These are phyloP conservation scores for Setaria italica DNA, from an alignment of 202 grass and related monocot species.

Conservation along the genomic window DNA sequence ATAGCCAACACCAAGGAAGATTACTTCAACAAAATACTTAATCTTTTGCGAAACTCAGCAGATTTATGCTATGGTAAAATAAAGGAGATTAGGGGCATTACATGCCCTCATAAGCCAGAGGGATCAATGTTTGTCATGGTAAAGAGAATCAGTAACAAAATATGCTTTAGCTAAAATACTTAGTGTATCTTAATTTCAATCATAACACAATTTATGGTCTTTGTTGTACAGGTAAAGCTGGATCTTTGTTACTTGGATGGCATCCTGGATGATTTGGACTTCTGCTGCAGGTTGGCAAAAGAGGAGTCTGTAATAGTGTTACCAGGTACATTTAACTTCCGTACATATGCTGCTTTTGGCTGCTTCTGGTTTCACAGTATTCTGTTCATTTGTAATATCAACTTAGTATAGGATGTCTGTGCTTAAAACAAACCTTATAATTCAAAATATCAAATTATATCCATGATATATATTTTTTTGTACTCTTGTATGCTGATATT, in stretches of 20 bases:
- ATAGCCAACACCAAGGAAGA: constrained; percentile 66
- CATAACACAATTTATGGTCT: constrained; percentile 1
- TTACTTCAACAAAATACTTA: constrained; percentile 65
- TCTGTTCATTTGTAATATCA: neutral
- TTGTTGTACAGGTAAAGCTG: constrained; percentile 53
- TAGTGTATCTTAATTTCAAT: neutral
- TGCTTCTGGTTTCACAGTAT: neutral
- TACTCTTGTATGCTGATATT: neutral
- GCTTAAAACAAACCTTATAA: neutral
- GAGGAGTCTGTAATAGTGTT: constrained; percentile 60
- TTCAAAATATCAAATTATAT: neutral
- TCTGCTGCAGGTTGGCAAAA: constrained; percentile 62
- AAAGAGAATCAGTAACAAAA: neutral
- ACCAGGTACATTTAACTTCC: constrained; percentile 47
- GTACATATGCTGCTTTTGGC: neutral
- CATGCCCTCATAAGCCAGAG: constrained; percentile 69
- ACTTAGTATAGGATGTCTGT: neutral
- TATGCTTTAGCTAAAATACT: constrained; percentile 6
- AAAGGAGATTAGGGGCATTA: constrained; percentile 61
- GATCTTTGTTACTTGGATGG: constrained; percentile 51
- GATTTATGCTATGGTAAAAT: constrained; percentile 61
- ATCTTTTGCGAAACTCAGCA: constrained; percentile 52
- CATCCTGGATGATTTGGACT: constrained; percentile 58
- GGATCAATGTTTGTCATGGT: constrained; percentile 89
- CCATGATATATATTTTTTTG: neutral